These are phyloP conservation scores for Cryptosporidium ubiquitum DNA, from an alignment of 169 alveolate genomes.

Conservation along the genomic window DNA sequence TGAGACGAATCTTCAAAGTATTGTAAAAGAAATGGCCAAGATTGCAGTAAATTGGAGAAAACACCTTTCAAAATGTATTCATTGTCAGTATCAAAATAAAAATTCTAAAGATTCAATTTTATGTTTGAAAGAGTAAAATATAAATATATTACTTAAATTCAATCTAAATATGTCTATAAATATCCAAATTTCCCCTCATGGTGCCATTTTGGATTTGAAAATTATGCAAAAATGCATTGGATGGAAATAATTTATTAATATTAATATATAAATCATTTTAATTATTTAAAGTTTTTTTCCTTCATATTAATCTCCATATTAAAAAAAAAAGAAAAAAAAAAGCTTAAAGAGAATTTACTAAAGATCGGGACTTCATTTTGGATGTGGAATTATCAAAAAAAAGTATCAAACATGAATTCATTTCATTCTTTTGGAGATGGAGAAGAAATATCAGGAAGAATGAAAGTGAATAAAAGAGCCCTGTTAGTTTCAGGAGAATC, in stretches of 20 bases:
- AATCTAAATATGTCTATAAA: not conserved
- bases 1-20: conserved; percentile 34
- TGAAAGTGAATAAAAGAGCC: conserved; percentile 27
- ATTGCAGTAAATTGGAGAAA: conserved; percentile 51
- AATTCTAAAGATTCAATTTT: not conserved
- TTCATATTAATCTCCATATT: not conserved
- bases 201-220: not conserved
- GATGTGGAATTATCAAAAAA: conserved; percentile 27
- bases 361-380: not conserved
- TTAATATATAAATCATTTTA: not conserved
- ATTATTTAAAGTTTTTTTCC: not conserved
- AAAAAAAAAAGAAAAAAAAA: not conserved
- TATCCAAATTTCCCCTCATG: not conserved
- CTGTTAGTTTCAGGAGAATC: conserved; percentile 54
- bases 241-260: not conserved
- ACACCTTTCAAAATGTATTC: conserved; percentile 32
- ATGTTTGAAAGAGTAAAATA: not conserved
- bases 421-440: not conserved
- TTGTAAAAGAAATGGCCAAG: conserved; percentile 27
- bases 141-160: not conserved
- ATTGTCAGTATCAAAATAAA: conserved; percentile 36
- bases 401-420: not conserved
- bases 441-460: not conserved
- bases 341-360: too few relatives aligned
- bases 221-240: conserved; percentile 13